These are phyloP conservation scores for Botrytis aclada DNA, from an alignment of 2,329 filamentous ascomycete genomes.

Conservation along the genomic window DNA sequence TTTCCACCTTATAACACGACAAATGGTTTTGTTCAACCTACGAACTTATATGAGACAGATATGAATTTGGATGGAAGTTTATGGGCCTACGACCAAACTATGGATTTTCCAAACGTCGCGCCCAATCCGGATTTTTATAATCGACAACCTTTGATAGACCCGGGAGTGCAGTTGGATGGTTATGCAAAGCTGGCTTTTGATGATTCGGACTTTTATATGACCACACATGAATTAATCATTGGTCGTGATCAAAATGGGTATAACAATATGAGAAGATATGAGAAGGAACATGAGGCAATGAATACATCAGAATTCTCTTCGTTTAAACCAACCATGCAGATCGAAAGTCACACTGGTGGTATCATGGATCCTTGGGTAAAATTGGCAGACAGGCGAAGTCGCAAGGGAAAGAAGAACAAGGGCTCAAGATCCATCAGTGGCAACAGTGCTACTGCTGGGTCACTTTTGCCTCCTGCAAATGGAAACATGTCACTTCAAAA, in stretches of 20 bases:
- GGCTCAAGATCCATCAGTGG: slow-evolving; percentile 44
- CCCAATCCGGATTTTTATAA: neutral
- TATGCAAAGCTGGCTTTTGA: slow-evolving; percentile 64
- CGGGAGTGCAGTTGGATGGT: slow-evolving; percentile 8
- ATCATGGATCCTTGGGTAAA: slow-evolving; percentile 46
- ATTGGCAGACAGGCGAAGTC: slow-evolving; percentile 6
- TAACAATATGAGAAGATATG: slow-evolving; percentile 1
- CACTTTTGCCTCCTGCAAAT: neutral
- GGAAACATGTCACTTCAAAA: slow-evolving; percentile 27
- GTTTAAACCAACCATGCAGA: slow-evolving; percentile 51
- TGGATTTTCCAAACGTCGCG: neutral
- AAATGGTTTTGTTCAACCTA: neutral
- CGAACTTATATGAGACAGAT: neutral
- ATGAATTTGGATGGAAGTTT: neutral
- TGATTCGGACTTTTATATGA: slow-evolving; percentile 77
- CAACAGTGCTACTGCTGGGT: slow-evolving; percentile 29
- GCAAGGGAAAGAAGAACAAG: slow-evolving; percentile 41
- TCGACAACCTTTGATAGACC: neutral
- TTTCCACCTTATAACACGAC: neutral
- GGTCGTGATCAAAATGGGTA: slow-evolving; percentile 59
- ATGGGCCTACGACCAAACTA: neutral
- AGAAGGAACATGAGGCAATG: slow-evolving; percentile 38
- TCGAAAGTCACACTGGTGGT: slow-evolving; percentile 67
- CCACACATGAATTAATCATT: slow-evolving; percentile 68
- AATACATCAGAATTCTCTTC: slow-evolving; percentile 46